Conservation (phyloP, 805 yeast species). For the Vanderwaltozyma verrucispora region DNA sequence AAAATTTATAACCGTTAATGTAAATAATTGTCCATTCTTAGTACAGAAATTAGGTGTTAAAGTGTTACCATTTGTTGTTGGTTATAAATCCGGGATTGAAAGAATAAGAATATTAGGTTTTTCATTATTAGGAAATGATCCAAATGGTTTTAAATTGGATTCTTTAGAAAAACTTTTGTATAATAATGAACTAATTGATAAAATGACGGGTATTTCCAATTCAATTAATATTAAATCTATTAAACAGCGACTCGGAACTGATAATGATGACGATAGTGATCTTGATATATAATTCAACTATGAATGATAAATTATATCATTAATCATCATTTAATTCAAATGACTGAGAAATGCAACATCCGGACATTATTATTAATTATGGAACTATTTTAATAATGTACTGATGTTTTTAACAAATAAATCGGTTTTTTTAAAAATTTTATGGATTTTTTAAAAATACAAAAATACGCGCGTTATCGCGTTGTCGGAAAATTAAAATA, state of each 20-base stretch:
- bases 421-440: too few relatives aligned
- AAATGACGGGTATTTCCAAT: constrained; percentile 3
- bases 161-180: constrained; percentile 37
- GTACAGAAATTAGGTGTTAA: constrained; percentile 52
- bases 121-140: constrained; percentile 40
- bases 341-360: too few relatives aligned
- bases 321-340: too few relatives aligned
- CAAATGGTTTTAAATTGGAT: constrained; percentile 37
- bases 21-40: constrained; percentile 60
- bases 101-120: constrained; percentile 57
- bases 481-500: too few relatives aligned
- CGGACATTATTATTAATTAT: too few relatives aligned
- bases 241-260: not conserved
- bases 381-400: too few relatives aligned
- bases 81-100: constrained; percentile 53
- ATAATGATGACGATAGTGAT: constrained; percentile 5
- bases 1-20: constrained; percentile 45
- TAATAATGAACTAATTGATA: constrained; percentile 1
- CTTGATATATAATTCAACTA: constrained; percentile 7
- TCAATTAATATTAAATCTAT: not conserved
- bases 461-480: too few relatives aligned
- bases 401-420: too few relatives aligned
- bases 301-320: too few relatives aligned
- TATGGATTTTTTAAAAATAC: too few relatives aligned
- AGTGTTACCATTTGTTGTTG: constrained; percentile 60